Base-by-base conservation (phyloP, 2,329 filamentous ascomycete species). In the Aplosporella prunicola region DNA sequence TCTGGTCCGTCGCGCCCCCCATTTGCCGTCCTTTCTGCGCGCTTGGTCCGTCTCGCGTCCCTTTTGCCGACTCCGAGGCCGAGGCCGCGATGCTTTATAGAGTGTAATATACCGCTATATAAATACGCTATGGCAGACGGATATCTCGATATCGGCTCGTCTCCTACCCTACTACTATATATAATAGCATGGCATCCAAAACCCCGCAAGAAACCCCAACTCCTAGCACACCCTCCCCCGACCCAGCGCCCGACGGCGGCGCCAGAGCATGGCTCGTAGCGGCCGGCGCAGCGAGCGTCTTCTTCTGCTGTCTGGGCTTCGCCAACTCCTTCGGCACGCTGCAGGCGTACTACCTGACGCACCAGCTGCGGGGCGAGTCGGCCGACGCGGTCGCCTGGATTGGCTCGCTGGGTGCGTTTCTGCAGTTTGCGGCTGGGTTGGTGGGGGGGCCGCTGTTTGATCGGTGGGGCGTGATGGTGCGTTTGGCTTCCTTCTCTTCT, bases 331-430 rank as follows among this genome's bases (percentile, higher is more conserved):
- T 27, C 17, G 32, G 32, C n/a, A 50, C 61, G 9, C 69, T 64
- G 43, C 64, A 69, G 43, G 59, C 65, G 1, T 69, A 64, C 48
- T 69, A 70, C 46, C 57, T 66, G 40, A 55, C 52, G 10, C 52
- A 53, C 4, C 51, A 67, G 5, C 57, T 70, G 5, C 37, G 51
- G 2, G 46, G 46, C 13, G 57, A 58, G 5, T 57, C 51, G 4
- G 55, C 66, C 2, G 66, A 62, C 2, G 49, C 58, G 9, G 67
- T 70, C 35, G 61, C 64, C 18, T 69, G 67, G 67, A 67, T 71
- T 34, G 67, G 67, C 9, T 60, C 58, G 4, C 57, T 68, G 11
- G 64, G 69, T 48, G 58, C 62, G 7, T 67, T 67, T 43, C 55
- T 68, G 15, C 55, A 70, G 1, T 35, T 35, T 16, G 20, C 20